Base-by-base conservation (phyloP, 1,139 yeast species). In the Protomyces macrosporus region DNA sequence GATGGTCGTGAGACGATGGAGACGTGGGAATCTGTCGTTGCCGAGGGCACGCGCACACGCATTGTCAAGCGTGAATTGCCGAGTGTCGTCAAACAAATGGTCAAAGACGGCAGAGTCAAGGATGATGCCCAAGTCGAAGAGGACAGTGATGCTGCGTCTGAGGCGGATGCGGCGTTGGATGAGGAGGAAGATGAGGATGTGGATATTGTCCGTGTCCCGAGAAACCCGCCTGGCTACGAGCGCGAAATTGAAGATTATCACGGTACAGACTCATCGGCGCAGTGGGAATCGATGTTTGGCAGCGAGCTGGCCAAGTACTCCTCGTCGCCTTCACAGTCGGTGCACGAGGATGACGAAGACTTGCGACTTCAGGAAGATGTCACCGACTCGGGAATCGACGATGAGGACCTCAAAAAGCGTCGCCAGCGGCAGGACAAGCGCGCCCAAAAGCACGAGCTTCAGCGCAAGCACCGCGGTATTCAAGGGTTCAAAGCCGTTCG, bases 51-150 rank as follows among this genome's bases (percentile, higher is more conserved):
- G 14, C 51, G 64, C 3, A 60, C 35, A 9, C 34, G 64, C 33
- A 51, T 55, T 35, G 64, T 60, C 37, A 60, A 60, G 59, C 36
- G 63, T 6, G 63, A 60, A 34, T 52, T 56, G 9, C 59, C 63
- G 10, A 37, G 42, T 7, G 55, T 50, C 7, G 63, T 54, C 33
- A 60, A 60, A 36, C 39, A 32, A 6, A 37, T 53, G 42, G 59
- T 45, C 6, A 36, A 54, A 5, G 59, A 45, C 16, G 59, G 63
- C 33, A 45, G 53, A 48, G 59, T 53, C 50, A 33, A 50, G 36
- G 54, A 45, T 36, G 54, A 56, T 10, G 52, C 45, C 30, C 42
- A 45, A 10, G 45, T 53, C 32, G 35, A 53, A 33, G 36, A 36
- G 16, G 50, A 35, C 57, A 45, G 37, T 4, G 50, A 39, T 33